A percentile compares a stretch with the other conserved stretches of the same genome.
These are phyloP conservation scores for Trichoderma cornu-damae DNA, from an alignment of 2,329 filamentous ascomycete species.

Conservation along the genomic window DNA sequence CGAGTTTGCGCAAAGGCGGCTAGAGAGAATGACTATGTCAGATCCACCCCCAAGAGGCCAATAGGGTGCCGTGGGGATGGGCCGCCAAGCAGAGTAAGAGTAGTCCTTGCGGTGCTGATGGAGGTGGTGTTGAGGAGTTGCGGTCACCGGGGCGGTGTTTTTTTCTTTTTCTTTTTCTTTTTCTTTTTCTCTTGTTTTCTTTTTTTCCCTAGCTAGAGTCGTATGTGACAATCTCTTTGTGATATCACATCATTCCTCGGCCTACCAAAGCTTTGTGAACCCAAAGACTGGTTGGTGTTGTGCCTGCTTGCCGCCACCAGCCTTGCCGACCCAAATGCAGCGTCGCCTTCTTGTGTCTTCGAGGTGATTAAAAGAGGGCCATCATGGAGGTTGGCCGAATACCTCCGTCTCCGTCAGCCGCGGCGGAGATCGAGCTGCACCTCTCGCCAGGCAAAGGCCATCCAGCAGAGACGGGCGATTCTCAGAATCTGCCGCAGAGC, in stretches of 20 bases:
- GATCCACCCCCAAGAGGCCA: conserved; percentile 13
- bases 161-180: too few relatives aligned
- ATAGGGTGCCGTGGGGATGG: conserved; percentile 10
- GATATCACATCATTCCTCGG: neutral
- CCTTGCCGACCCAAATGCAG: neutral
- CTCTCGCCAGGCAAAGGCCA: neutral
- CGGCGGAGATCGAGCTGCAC: conserved; percentile 8
- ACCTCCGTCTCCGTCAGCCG: neutral
- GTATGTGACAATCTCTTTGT: neutral
- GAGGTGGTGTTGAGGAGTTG: neutral
- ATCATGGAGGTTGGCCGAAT: conserved; percentile 2
- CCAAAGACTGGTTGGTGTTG: neutral
- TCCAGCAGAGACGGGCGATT: conserved; percentile 3
- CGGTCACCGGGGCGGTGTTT: conserved; percentile 5
- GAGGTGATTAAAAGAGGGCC: neutral
- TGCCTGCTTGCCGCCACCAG: neutral
- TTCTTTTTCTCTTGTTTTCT: too few relatives aligned
- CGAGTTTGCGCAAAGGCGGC: conserved; percentile 9
- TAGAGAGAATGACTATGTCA: neutral
- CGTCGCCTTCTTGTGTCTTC: neutral
- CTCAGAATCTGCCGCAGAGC: neutral
- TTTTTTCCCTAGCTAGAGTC: neutral
- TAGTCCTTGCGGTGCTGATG: neutral
- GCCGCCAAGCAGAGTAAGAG: conserved; percentile 8
- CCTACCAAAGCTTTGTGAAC: neutral